Evolutionary conservation across 352 stramenopile species (phyloP), one percentile per base, ranked within the genome.

Genomic region (Globisporangium perplexum): DNA sequence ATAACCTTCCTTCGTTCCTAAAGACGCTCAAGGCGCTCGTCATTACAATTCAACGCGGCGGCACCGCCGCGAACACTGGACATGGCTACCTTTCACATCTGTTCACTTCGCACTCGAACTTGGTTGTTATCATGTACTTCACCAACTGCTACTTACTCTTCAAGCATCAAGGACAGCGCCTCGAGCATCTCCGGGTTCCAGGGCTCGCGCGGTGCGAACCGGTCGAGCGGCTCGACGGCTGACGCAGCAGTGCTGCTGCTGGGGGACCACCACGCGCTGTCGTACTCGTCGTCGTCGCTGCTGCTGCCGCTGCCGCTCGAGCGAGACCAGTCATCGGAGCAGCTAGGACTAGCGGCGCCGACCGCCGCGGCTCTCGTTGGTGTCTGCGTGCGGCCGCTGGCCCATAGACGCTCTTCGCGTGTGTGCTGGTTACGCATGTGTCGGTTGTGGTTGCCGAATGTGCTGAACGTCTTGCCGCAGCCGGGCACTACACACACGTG

Each of bases 381-480:
- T 31, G 28, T 7, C 28, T 7, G 7, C 7, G 28, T 31, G 28
- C 28, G 28, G 7, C 28, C 28, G 28, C 28, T 31, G 3, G 28
- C 28, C 28, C 28, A 31, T 31, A 31, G 28, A 7, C 28, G 28
- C 28, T 31, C 28, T 31, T 31, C 28, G 23, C 20, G 43, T 31
- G 5, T 35, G 20, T 60, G 58, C 30, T 69, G 62, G 42, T 60
- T 69, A 47, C 64, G 60, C 43, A 86, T 68, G 65, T 86, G 74
- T 26, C 74, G 72, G 47, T 77, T 81, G 14, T 82, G 60, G 55
- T 86, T 86, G 35, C 74, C 74, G 14, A 68, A 61, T 3, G 74
- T 86, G 24, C 69, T 83, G 67, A 86, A 86, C 4, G 71, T 83
- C 60, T 81, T 86, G 50, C 71, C 70, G 43, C 74, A 86, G 10